Percentiles rank a stretch among this genome's conserved stretches.
Evolutionary conservation across 371 early-diverging fungal species (phyloP).

Genomic region (Nematocida sp.): DNA sequence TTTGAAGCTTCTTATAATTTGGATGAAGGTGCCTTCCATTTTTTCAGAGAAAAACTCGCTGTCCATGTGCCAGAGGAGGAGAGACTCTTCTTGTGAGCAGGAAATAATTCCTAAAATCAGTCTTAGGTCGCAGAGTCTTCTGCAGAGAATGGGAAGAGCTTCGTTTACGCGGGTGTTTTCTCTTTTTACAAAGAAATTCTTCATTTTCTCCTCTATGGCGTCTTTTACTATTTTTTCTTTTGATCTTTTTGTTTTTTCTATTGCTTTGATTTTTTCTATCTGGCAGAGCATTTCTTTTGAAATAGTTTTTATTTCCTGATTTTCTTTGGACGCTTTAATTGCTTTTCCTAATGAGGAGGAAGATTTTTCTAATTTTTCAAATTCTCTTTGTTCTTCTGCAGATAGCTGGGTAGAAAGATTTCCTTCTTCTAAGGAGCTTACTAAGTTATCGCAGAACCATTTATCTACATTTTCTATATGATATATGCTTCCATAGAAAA

Average conservation of each 20-base stretch:
- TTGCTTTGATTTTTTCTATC: neutral
- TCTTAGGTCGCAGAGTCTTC: constrained; percentile 22
- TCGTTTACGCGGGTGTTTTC: neutral
- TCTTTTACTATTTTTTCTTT: constrained; percentile 1
- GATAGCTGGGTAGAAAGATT: neutral
- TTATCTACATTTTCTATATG: constrained; percentile 33
- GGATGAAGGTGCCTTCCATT: constrained; percentile 12
- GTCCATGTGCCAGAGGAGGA: neutral
- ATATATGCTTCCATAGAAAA: constrained; percentile 51
- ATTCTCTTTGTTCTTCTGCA: neutral
- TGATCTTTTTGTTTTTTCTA: constrained; percentile 31
- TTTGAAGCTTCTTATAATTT: neutral
- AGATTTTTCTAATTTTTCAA: neutral
- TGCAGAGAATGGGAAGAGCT: neutral
- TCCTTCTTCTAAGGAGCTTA: neutral
- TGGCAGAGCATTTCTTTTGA: constrained; percentile 4
- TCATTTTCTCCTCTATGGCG: neutral
- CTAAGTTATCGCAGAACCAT: constrained; percentile 46
- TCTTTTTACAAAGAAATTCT: neutral
- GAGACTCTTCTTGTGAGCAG: neutral
- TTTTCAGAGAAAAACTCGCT: neutral
- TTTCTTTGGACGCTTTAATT: neutral
- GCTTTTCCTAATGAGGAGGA: neutral
- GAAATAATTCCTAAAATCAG: constrained; percentile 6
- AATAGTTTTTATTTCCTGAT: neutral